Conservation (phyloP, 495 filamentous ascomycete species). For the Aspergillus nidulans region DNA sequence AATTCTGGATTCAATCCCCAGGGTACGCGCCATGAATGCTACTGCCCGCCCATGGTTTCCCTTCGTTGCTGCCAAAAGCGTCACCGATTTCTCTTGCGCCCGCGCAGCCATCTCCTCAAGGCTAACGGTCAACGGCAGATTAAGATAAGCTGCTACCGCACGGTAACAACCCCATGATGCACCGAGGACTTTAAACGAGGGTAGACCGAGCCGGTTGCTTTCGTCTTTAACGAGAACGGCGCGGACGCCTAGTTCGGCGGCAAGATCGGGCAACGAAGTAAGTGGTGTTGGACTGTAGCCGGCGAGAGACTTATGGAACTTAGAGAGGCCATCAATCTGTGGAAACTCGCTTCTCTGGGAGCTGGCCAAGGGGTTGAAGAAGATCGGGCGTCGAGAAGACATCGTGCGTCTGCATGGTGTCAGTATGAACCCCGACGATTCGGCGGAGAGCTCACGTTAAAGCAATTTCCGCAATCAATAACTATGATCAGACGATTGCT, state of each 20-base stretch:
- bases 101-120: slow-evolving; percentile 37
- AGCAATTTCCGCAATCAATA: too few species aligned
- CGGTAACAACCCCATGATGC: slow-evolving; percentile 68
- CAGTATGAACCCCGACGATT: too few species aligned
- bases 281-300: slow-evolving; percentile 48
- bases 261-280: slow-evolving; percentile 45
- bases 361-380: slow-evolving; percentile 26
- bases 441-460: too few species aligned
- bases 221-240: slow-evolving; percentile 58
- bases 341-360: slow-evolving; percentile 14
- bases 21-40: slow-evolving; percentile 55
- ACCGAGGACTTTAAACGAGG: slow-evolving; percentile 73
- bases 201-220: slow-evolving; percentile 55
- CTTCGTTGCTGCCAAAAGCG: slow-evolving; percentile 55
- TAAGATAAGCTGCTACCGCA: slow-evolving; percentile 42
- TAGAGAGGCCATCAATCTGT: slow-evolving; percentile 15
- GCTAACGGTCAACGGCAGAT: slow-evolving; percentile 29
- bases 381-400: slow-evolving; percentile 22
- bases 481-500: too few species aligned
- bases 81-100: slow-evolving; percentile 26
- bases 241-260: slow-evolving; percentile 50
- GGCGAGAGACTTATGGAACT: slow-evolving; percentile 52
- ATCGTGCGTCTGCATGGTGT: background rate
- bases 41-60: slow-evolving; percentile 72
- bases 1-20: slow-evolving; percentile 48